phyloP scores from a whole-genome alignment of 305 asterid species.

The Fraxinus baroniana region DNA sequence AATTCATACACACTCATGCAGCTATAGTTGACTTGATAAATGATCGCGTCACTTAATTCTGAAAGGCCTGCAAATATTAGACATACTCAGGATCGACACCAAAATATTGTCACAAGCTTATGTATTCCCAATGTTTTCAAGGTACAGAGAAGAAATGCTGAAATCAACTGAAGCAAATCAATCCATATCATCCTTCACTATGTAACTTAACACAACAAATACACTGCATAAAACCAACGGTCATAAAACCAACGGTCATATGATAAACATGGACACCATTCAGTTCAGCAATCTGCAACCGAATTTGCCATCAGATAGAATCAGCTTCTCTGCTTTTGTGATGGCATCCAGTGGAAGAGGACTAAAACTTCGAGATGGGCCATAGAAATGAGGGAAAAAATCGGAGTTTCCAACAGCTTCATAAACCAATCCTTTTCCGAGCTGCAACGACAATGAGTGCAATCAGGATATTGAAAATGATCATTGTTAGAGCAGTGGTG shows the following conservation, averaged over 20 bases:
- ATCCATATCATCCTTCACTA: background rate
- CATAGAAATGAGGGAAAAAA: slow-evolving; percentile 83
- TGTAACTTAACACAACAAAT: background rate
- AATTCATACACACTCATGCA: background rate
- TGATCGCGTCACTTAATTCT: background rate
- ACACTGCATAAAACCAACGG: background rate
- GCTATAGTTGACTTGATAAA: background rate
- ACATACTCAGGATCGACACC: background rate
- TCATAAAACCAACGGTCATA: background rate
- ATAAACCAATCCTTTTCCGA: slow-evolving; percentile 70
- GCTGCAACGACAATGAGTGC: slow-evolving; percentile 42
- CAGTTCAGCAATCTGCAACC: slow-evolving; percentile 50
- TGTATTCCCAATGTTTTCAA: background rate
- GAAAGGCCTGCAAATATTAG: background rate
- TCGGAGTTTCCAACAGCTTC: slow-evolving; percentile 56
- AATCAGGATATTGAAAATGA: background rate
- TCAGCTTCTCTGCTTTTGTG: slow-evolving; percentile 59
- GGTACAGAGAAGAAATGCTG: background rate
- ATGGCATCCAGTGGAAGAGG: slow-evolving; percentile 73
- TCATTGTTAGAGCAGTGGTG: background rate
- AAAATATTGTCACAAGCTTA: background rate
- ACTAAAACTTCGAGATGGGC: slow-evolving; percentile 69
- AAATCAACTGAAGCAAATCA: background rate
- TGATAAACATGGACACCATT: slow-evolving; percentile 10
- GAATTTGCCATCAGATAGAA: slow-evolving; percentile 45